Evolutionary conservation across 441 rosid species (phyloP).

Genomic region (Lepidium campestre): DNA sequence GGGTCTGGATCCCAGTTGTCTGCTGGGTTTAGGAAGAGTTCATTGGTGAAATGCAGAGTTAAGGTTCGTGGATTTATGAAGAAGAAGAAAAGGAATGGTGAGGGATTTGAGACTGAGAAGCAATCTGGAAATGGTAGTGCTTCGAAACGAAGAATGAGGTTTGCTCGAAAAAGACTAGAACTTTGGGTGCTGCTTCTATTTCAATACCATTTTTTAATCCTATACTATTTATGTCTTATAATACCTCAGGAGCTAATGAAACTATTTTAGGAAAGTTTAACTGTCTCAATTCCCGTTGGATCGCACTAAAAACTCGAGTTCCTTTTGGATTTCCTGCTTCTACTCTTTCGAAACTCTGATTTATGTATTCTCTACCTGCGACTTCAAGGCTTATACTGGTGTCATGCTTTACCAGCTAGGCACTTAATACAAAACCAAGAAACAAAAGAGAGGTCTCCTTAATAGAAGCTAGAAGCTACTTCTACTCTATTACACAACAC

Average conservation of each 20-base stretch:
- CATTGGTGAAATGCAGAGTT: constrained; percentile 9
- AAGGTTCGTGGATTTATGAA: constrained; percentile 26
- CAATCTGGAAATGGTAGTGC: constrained; percentile 30
- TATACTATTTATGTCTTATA: no score
- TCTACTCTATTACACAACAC: not conserved
- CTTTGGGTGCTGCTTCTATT: constrained; percentile 27
- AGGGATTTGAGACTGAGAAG: constrained; percentile 20
- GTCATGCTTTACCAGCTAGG: no score
- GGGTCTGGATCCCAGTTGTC: constrained; percentile 21
- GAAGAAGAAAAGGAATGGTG: constrained; percentile 8
- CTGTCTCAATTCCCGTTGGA: no score
- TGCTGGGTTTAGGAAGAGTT: constrained; percentile 31
- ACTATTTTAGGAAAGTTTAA: no score
- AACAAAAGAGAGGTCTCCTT: not conserved
- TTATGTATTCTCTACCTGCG: not conserved
- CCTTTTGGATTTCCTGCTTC: no score
- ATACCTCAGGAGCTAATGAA: no score
- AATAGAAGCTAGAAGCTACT: not conserved
- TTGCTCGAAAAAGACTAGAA: constrained; percentile 58
- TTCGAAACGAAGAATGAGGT: constrained; percentile 31
- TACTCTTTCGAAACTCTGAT: not conserved
- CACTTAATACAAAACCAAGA: not conserved
- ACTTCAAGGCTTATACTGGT: no score
- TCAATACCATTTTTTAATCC: no score
- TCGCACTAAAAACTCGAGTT: no score